These are phyloP conservation scores for Phialocephala sp. DNA, from an alignment of 2,329 filamentous ascomycete genomes.

Conservation along the genomic window DNA sequence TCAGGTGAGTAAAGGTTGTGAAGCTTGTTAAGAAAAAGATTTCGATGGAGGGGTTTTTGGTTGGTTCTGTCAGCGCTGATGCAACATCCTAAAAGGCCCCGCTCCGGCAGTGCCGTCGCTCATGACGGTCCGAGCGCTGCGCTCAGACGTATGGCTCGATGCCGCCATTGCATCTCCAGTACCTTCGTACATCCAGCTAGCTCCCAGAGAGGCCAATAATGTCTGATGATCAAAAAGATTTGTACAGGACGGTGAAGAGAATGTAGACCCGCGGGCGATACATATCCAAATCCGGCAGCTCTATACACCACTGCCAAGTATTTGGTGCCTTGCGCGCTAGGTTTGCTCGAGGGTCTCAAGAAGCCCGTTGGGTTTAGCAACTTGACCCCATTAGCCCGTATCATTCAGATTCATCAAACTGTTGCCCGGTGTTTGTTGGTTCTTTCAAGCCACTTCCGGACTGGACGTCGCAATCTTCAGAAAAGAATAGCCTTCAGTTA, in stretches of 20 bases:
- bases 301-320: not conserved
- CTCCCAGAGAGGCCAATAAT: not conserved
- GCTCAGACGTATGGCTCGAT: conserved; percentile 13
- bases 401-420: not conserved
- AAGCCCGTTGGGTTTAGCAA: not conserved
- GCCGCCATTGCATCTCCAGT: not conserved
- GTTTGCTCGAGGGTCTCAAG: not conserved
- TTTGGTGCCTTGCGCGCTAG: not conserved
- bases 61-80: conserved; percentile 18
- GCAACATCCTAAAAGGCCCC: conserved; percentile 18
- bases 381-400: not conserved
- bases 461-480: not conserved
- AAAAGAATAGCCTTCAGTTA: not conserved
- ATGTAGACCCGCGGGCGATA: no score
- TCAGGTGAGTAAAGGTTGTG: not conserved
- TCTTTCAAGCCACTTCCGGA: not conserved
- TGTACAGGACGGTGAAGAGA: no score
- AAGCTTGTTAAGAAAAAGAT: conserved; percentile 1
- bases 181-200: not conserved
- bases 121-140: conserved; percentile 18
- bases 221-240: conserved; percentile 4
- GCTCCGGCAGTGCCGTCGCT: conserved; percentile 23
- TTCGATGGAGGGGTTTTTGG: conserved; percentile 1
- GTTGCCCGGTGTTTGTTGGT: not conserved
- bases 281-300: conserved; percentile 1